These are phyloP conservation scores for Coemansia sp. DNA, from an alignment of 192 early-diverging fungal genomes.

Conservation along the genomic window DNA sequence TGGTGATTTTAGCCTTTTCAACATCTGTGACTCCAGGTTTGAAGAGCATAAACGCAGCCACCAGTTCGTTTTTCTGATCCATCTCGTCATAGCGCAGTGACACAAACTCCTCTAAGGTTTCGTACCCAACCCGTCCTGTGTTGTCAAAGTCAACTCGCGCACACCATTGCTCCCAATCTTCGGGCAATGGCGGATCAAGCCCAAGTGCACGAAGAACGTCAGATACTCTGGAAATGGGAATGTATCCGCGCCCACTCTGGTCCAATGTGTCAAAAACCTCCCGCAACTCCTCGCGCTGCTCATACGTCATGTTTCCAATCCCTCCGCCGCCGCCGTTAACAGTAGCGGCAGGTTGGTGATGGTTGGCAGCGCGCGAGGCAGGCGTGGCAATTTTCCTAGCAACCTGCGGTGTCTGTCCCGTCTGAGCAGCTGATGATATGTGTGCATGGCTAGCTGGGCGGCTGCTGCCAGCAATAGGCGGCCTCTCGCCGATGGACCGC, in stretches of 20 bases:
- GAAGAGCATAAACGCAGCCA: conserved; percentile 76
- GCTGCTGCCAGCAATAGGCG: conserved; percentile 5
- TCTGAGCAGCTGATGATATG: not conserved
- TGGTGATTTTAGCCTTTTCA: conserved; percentile 59
- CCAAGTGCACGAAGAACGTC: conserved; percentile 22
- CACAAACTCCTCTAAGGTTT: conserved; percentile 33
- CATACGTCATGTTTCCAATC: conserved; percentile 34
- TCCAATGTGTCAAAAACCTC: conserved; percentile 47
- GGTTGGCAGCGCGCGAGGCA: not conserved
- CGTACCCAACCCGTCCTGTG: conserved; percentile 30
- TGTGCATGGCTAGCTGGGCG: not conserved
- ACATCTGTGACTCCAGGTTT: conserved; percentile 67
- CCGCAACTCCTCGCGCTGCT: conserved; percentile 44
- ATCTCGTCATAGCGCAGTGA: conserved; percentile 26
- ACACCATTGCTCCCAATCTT: conserved; percentile 18
- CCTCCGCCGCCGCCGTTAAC: conserved; percentile 9
- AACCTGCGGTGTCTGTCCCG: conserved; percentile 12
- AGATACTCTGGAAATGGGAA: conserved; percentile 20
- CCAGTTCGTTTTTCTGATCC: conserved; percentile 68
- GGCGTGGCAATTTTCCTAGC: conserved; percentile 5
- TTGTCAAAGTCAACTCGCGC: conserved; percentile 30
- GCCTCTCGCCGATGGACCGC: conserved; percentile 7
- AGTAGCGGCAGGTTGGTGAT: not conserved
- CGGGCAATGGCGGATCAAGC: conserved; percentile 1
- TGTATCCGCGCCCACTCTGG: conserved; percentile 20